Base-by-base conservation (phyloP, 2,329 filamentous ascomycete species). In the Cercospora berteroae region DNA sequence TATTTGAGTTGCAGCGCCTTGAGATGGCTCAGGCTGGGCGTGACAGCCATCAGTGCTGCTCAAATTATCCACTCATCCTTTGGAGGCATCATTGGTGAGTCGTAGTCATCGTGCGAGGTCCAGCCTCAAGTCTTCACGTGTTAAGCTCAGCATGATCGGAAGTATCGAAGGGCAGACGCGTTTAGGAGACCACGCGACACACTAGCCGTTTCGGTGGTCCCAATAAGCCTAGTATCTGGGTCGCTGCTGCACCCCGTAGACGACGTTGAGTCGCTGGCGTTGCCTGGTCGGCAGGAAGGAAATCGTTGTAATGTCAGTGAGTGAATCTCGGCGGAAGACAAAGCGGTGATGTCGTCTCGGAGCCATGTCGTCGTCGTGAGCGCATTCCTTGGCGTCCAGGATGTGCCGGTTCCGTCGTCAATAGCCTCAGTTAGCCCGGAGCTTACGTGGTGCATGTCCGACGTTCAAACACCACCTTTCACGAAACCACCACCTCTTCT, bases 1-100 rank as follows among this genome's bases (percentile, higher is more conserved):
- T 82, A 79, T 74, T 88, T 87, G 23, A 92, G 79, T 57, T 87
- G 81, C 50, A 80, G 76, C 31, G 80, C 75, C 74, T 86, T 88
- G 31, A 88, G 78, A 1, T 76, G 27, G 62, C 64, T 52, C 27
- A 70, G 48, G 63, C 60, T 66, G 50, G 23, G 52, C 42, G 63
- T n/a, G 9, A 55, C 27, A 18, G 23, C 27, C 65, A 69, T 71
- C 9, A 7, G 29, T 18, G 12, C 7, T 25, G 25, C 33, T 58
- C 27, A 50, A 13, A 12, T 12, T 10, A 52, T 16, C 12, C n/a
- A 5, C 18, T 31, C 29, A 27, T 25, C 29, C 13, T 39, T 16
- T 5, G 36, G 2, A 39, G 12, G 12, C 59, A 27, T 61, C 39
- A 31, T 29, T 42, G 12, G n/a, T 60, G 33, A 23, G 18, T 39